phyloP scores from a whole-genome alignment of 495 filamentous ascomycete species.

The Jackrogersella minutella region DNA sequence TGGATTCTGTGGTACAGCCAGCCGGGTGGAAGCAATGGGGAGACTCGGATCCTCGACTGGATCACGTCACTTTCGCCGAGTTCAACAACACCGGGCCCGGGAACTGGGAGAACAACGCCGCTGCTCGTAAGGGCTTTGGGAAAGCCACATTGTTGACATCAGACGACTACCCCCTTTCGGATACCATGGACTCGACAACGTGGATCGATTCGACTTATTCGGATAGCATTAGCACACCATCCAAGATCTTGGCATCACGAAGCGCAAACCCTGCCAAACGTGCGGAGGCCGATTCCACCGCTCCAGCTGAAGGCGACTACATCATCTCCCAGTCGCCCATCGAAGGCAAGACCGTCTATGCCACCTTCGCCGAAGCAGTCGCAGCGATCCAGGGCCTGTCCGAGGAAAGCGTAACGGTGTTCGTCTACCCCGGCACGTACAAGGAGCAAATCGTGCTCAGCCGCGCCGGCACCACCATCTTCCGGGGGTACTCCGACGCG shows the following conservation, averaged over 20 bases:
- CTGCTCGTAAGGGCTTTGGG: not conserved
- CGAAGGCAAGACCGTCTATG: constrained; percentile 38
- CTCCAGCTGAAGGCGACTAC: constrained; percentile 38
- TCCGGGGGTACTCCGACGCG: constrained; percentile 41
- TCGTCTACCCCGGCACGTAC: constrained; percentile 44
- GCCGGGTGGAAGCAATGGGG: constrained; percentile 4
- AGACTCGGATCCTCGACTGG: not conserved
- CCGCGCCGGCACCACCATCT: constrained; percentile 42
- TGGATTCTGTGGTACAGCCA: constrained; percentile 5
- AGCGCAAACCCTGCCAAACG: not conserved
- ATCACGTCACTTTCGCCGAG: constrained; percentile 11
- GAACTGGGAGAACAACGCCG: constrained; percentile 8
- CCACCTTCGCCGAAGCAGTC: constrained; percentile 28
- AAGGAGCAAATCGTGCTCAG: constrained; percentile 45
- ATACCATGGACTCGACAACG: constrained; percentile 2
- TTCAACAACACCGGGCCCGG: constrained; percentile 1
- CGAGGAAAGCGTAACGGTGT: constrained; percentile 32
- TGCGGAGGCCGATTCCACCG: constrained; percentile 15
- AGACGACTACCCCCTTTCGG: not conserved
- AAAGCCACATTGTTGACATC: not conserved
- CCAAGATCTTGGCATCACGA: not conserved
- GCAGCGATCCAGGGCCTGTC: constrained; percentile 13
- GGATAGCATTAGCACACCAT: not conserved
- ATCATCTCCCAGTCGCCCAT: constrained; percentile 44
- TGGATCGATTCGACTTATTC: not conserved